Percentiles rank a stretch among this genome's conserved stretches.
Conservation (phyloP, 345 rosid genomes). For the Lumnitzera racemosa region DNA sequence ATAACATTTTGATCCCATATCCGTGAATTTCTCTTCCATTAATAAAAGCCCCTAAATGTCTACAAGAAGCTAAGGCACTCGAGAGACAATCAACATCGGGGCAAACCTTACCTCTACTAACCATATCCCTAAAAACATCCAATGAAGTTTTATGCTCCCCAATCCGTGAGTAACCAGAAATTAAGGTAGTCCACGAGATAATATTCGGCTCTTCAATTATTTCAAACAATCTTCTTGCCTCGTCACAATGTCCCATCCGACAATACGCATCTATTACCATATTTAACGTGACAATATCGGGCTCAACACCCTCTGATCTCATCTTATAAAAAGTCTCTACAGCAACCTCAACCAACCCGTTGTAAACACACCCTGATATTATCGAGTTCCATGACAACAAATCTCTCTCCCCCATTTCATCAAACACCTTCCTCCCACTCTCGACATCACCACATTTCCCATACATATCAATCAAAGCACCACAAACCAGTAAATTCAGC, state of each 20-base stretch:
- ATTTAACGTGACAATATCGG: conserved; percentile 33
- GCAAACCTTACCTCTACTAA: conserved; percentile 5
- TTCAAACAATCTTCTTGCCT: conserved; percentile 24
- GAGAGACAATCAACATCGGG: conserved; percentile 28
- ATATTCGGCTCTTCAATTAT: conserved; percentile 21
- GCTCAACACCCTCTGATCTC: conserved; percentile 21
- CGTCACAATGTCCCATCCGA: conserved; percentile 24
- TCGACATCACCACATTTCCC: conserved; percentile 17
- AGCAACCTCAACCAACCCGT: conserved; percentile 21
- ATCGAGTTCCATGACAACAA: conserved; percentile 34
- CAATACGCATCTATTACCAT: conserved; percentile 30
- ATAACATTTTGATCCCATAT: conserved; percentile 22
- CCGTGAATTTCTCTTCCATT: conserved; percentile 28
- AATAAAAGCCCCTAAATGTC: conserved; percentile 17
- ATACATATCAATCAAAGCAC: conserved; percentile 34
- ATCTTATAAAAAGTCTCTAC: conserved; percentile 13
- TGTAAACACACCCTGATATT: conserved; percentile 24
- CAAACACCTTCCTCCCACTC: conserved; percentile 23
- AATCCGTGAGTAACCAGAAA: conserved; percentile 23
- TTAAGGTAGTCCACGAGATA: conserved; percentile 34
- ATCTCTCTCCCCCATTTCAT: conserved; percentile 27
- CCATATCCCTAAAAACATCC: conserved; percentile 23
- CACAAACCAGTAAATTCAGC: conserved; percentile 19
- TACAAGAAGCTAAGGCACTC: conserved; percentile 22
- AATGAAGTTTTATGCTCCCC: conserved; percentile 19